Percentiles rank a stretch among this genome's conserved stretches.
Evolutionary conservation across 169 alveolate genomes (phyloP).

Genomic region (Plasmodium cynomolgi): DNA sequence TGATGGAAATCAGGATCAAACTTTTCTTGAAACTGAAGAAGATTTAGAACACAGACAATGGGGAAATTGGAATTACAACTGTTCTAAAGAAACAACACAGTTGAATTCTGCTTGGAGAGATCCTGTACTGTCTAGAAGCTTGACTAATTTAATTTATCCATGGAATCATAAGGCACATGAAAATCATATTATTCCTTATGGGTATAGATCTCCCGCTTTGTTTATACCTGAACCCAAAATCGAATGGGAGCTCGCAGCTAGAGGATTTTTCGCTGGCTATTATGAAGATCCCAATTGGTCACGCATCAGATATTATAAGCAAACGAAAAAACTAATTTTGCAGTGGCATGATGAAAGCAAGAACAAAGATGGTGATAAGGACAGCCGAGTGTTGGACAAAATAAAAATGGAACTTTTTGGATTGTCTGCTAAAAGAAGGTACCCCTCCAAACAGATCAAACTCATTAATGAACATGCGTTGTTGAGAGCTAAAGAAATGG

Average conservation of each 20-base stretch:
- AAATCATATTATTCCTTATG: slow-evolving; percentile 57
- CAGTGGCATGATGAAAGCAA: slow-evolving; percentile 40
- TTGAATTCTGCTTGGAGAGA: slow-evolving; percentile 75
- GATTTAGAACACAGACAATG: slow-evolving; percentile 85
- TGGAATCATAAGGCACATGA: slow-evolving; percentile 74
- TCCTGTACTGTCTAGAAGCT: slow-evolving; percentile 55
- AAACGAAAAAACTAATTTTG: slow-evolving; percentile 41
- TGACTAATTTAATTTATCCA: slow-evolving; percentile 65
- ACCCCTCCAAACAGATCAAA: slow-evolving; percentile 62
- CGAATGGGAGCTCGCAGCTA: slow-evolving; percentile 82
- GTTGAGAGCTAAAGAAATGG: slow-evolving; percentile 63
- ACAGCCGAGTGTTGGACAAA: not conserved
- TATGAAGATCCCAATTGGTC: slow-evolving; percentile 76
- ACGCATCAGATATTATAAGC: slow-evolving; percentile 36
- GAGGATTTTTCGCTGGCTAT: slow-evolving; percentile 81
- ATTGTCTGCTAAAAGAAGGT: slow-evolving; percentile 38
- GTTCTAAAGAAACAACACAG: slow-evolving; percentile 64
- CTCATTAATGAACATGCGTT: slow-evolving; percentile 66
- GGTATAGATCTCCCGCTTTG: slow-evolving; percentile 45
- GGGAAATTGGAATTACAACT: slow-evolving; percentile 83
- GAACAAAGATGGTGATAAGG: not conserved
- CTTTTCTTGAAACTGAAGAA: slow-evolving; percentile 81
- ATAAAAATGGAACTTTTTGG: slow-evolving; percentile 61
- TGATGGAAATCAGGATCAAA: slow-evolving; percentile 83
- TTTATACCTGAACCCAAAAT: slow-evolving; percentile 81